A percentile compares a stretch with the other conserved stretches of the same genome.
Evolutionary conservation across 75 land plant species (phyloP).

Genomic region (Pinus albicaulis): DNA sequence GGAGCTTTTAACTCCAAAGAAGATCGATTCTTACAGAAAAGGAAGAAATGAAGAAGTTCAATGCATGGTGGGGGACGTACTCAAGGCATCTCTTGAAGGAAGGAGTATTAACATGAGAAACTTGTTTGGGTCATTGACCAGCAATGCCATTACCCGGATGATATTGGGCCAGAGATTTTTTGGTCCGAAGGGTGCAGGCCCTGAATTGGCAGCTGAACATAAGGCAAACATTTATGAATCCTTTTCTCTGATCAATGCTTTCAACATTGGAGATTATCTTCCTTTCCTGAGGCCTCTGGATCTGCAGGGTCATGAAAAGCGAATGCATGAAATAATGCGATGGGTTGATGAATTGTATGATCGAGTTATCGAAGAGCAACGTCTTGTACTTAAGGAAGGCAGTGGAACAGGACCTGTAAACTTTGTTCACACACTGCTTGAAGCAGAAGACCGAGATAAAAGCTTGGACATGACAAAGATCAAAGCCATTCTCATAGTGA

Average conservation of each 20-base stretch:
- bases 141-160: constrained; percentile 25
- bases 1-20: constrained; percentile 22
- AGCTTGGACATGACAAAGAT: constrained; percentile 10
- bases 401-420: neutral
- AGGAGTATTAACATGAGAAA: constrained; percentile 11
- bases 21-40: constrained; percentile 22
- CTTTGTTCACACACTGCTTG: constrained; percentile 22
- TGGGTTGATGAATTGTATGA: constrained; percentile 18
- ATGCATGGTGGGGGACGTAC: constrained; percentile 14
- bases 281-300: constrained; percentile 23
- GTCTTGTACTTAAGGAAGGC: neutral
- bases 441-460: constrained; percentile 14
- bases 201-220: constrained; percentile 15
- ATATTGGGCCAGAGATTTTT: constrained; percentile 25
- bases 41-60: constrained; percentile 18
- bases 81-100: neutral
- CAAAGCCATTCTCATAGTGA: constrained; percentile 31
- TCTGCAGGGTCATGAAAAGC: constrained; percentile 22
- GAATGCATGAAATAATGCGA: constrained; percentile 20
- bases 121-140: constrained; percentile 18
- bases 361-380: constrained; percentile 23
- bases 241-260: constrained; percentile 25
- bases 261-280: constrained; percentile 30
- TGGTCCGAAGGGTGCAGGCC: constrained; percentile 18
- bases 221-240: constrained; percentile 25